Evolutionary conservation across 1,139 yeast genomes (phyloP).

Genomic region (Debaryomycetaceae sp.): DNA sequence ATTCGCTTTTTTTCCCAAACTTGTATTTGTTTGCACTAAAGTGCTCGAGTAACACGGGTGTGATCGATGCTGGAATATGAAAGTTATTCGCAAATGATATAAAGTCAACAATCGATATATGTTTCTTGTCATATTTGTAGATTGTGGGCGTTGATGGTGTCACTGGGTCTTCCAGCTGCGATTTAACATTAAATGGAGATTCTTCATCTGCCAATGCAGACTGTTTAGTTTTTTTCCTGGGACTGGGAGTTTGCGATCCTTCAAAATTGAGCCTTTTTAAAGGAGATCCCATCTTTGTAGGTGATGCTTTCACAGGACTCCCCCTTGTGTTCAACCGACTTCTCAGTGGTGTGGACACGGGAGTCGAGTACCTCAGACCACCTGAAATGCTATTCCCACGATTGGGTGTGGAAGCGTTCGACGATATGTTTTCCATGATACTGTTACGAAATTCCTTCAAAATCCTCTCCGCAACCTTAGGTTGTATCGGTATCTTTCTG

Average conservation of each 20-base stretch:
- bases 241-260: background rate
- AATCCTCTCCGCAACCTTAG: slow-evolving; percentile 36
- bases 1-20: slow-evolving; percentile 52
- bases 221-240: slow-evolving; percentile 1
- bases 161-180: slow-evolving; percentile 5
- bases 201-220: slow-evolving; percentile 16
- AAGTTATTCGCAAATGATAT: slow-evolving; percentile 61
- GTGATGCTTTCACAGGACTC: background rate
- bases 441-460: slow-evolving; percentile 43
- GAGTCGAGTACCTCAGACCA: slow-evolving; percentile 7
- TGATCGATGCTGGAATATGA: slow-evolving; percentile 52
- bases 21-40: slow-evolving; percentile 50
- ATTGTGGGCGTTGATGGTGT: slow-evolving; percentile 11
- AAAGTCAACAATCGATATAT: slow-evolving; percentile 45
- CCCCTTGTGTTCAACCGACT: slow-evolving; percentile 5
- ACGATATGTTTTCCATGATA: slow-evolving; percentile 23
- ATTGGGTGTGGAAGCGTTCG: slow-evolving; percentile 31
- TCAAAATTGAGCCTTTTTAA: slow-evolving; percentile 22
- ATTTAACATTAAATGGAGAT: slow-evolving; percentile 33
- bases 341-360: slow-evolving; percentile 5
- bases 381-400: slow-evolving; percentile 11
- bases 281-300: slow-evolving; percentile 24
- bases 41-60: slow-evolving; percentile 48
- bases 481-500: slow-evolving; percentile 57
- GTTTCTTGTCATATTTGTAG: slow-evolving; percentile 23